A percentile compares a stretch with the other conserved stretches of the same genome.
phyloP scores from a whole-genome alignment of 495 filamentous ascomycete species.

The Choiromyces venosus region DNA sequence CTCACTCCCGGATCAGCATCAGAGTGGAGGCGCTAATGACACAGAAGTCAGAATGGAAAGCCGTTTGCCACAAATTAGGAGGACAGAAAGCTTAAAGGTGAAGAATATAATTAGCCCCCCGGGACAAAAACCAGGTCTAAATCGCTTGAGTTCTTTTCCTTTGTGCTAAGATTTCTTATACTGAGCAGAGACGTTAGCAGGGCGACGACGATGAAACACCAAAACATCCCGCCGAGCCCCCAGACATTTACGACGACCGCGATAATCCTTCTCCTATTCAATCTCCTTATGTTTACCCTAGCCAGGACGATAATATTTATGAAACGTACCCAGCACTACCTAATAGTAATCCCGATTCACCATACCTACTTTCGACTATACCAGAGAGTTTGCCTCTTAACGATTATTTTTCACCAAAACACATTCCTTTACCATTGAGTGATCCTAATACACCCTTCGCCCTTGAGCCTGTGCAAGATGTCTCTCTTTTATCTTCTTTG shows the following conservation, averaged over 20 bases:
- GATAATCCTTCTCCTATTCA: conserved; percentile 29
- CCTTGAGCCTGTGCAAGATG: not conserved
- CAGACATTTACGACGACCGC: conserved; percentile 22
- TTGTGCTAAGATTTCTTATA: conserved; percentile 4
- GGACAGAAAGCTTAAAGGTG: conserved; percentile 1
- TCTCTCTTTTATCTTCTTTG: conserved; percentile 1
- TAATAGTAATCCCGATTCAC: conserved; percentile 20
- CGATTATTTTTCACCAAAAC: not conserved
- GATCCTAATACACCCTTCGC: not conserved
- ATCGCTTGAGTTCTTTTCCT: conserved; percentile 2
- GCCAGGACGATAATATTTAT: conserved; percentile 30
- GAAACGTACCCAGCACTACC: conserved; percentile 26
- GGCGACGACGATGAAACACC: conserved; percentile 17
- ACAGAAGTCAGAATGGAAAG: not conserved
- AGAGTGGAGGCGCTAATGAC: not conserved
- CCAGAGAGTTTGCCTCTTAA: not conserved
- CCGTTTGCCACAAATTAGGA: not conserved
- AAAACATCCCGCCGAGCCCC: conserved; percentile 15
- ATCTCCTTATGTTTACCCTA: conserved; percentile 25
- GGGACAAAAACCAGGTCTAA: not conserved
- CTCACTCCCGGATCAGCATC: not conserved
- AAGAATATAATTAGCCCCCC: not conserved
- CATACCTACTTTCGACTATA: not conserved
- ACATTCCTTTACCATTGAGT: conserved; percentile 4
- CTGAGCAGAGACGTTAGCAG: conserved; percentile 30